Evolutionary conservation across 2,329 filamentous ascomycete species (phyloP).

Genomic region (Aulographum hederae): DNA sequence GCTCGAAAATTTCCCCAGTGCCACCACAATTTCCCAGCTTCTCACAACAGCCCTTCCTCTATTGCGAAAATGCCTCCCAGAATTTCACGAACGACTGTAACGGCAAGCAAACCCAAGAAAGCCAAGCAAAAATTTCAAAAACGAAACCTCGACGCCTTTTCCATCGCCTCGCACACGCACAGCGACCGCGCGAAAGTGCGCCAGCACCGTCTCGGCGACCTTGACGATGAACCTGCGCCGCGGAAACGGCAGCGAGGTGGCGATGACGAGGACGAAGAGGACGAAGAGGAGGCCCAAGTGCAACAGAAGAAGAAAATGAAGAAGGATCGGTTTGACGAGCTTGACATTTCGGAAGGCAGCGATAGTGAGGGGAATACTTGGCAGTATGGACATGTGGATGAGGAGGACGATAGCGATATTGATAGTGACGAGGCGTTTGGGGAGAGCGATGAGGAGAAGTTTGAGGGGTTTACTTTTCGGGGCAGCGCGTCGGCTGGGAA

Average conservation of each 20-base stretch:
- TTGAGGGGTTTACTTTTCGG: slow-evolving; percentile 56
- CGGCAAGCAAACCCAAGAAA: slow-evolving; percentile 14
- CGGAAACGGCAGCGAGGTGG: slow-evolving; percentile 24
- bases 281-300: slow-evolving; percentile 23
- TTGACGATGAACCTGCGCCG: slow-evolving; percentile 23
- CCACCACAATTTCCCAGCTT: too few relatives aligned
- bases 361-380: slow-evolving; percentile 78
- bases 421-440: slow-evolving; percentile 74
- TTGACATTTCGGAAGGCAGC: slow-evolving; percentile 51
- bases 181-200: slow-evolving; percentile 34
- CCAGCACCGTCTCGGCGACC: slow-evolving; percentile 38
- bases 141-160: slow-evolving; percentile 41
- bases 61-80: slow-evolving; percentile 27
- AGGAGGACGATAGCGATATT: slow-evolving; percentile 49
- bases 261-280: slow-evolving; percentile 32
- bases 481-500: slow-evolving; percentile 31
- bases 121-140: slow-evolving; percentile 23
- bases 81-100: slow-evolving; percentile 20
- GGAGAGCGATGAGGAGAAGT: slow-evolving; percentile 70
- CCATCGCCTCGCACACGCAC: slow-evolving; percentile 39
- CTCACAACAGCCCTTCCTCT: too few relatives aligned
- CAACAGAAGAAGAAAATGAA: slow-evolving; percentile 13
- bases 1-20: too few relatives aligned
- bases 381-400: slow-evolving; percentile 53
- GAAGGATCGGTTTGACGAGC: slow-evolving; percentile 15